phyloP scores from a whole-genome alignment of 1,139 yeast genomes.

The Sporopachydermia cereana region DNA sequence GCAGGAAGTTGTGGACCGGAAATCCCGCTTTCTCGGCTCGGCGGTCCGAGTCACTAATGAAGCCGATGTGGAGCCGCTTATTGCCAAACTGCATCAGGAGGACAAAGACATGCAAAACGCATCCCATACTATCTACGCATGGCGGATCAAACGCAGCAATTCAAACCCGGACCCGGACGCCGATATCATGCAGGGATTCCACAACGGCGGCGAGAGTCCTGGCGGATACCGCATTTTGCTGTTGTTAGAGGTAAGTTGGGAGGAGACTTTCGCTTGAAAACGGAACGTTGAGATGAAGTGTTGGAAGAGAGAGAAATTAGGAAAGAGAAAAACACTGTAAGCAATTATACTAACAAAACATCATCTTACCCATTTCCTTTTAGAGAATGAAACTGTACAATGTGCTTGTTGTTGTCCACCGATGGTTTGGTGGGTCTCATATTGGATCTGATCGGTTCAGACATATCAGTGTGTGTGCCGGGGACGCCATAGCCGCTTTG shows the following conservation, averaged over 20 bases:
- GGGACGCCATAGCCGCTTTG: constrained; percentile 24
- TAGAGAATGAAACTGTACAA: constrained; percentile 35
- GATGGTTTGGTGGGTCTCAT: constrained; percentile 69
- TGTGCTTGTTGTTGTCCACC: constrained; percentile 46
- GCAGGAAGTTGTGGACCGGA: constrained; percentile 27
- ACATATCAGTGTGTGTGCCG: constrained; percentile 43
- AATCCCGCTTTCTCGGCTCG: constrained; percentile 54
- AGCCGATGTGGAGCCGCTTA: constrained; percentile 29
- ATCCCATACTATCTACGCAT: constrained; percentile 60
- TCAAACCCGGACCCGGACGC: constrained; percentile 3
- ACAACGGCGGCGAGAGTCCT: constrained; percentile 57
- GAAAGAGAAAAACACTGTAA: too few relatives aligned
- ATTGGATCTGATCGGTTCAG: constrained; percentile 55
- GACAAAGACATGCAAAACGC: constrained; percentile 39
- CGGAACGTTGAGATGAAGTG: not conserved
- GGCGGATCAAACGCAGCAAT: constrained; percentile 31
- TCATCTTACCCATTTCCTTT: too few relatives aligned
- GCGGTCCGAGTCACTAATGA: constrained; percentile 28
- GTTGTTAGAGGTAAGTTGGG: constrained; percentile 23
- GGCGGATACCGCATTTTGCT: constrained; percentile 47
- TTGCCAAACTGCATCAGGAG: constrained; percentile 29
- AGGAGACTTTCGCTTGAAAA: too few relatives aligned
- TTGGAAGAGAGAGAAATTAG: too few relatives aligned
- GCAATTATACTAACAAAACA: not conserved
- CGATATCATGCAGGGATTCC: constrained; percentile 35